A percentile compares a stretch with the other conserved stretches of the same genome.
phyloP scores from a whole-genome alignment of 352 stramenopile species.

The Phytophthora brassicae region DNA sequence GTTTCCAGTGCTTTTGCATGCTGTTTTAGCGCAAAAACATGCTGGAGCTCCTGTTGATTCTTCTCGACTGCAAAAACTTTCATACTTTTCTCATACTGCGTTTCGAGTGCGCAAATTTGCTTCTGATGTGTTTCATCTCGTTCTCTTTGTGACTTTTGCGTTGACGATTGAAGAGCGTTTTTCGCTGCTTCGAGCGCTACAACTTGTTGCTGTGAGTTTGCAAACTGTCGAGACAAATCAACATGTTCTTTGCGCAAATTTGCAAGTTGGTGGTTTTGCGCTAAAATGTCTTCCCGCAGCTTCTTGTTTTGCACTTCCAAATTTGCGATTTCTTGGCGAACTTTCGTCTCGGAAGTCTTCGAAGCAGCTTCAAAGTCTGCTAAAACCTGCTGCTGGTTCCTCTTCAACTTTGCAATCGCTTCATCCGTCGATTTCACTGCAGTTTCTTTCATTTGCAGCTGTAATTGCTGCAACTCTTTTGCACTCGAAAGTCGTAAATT shows the following conservation, averaged over 20 bases:
- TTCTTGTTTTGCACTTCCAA: constrained; percentile 21
- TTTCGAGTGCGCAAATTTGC: constrained; percentile 36
- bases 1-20: constrained; percentile 15
- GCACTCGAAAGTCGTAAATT: constrained; percentile 2
- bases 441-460: constrained; percentile 13
- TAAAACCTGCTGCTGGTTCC: constrained; percentile 26
- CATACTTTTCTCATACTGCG: constrained; percentile 27
- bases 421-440: constrained; percentile 27
- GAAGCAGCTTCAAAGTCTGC: constrained; percentile 20
- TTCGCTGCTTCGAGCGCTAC: constrained; percentile 28
- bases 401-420: constrained; percentile 26
- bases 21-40: constrained; percentile 22
- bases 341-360: constrained; percentile 17
- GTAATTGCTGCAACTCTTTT: constrained; percentile 24
- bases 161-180: constrained; percentile 30
- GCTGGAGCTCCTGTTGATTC: constrained; percentile 21
- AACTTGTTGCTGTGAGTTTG: constrained; percentile 34
- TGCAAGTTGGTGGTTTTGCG: constrained; percentile 11
- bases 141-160: constrained; percentile 43
- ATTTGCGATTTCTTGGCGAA: constrained; percentile 13
- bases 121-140: constrained; percentile 43
- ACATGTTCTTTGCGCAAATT: constrained; percentile 27
- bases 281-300: constrained; percentile 23
- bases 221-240: constrained; percentile 13
- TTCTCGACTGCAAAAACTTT: constrained; percentile 26